A percentile compares a stretch with the other conserved stretches of the same genome.
Evolutionary conservation across 176 grass and related monocot species (phyloP).

Genomic region (Carex kokanica): DNA sequence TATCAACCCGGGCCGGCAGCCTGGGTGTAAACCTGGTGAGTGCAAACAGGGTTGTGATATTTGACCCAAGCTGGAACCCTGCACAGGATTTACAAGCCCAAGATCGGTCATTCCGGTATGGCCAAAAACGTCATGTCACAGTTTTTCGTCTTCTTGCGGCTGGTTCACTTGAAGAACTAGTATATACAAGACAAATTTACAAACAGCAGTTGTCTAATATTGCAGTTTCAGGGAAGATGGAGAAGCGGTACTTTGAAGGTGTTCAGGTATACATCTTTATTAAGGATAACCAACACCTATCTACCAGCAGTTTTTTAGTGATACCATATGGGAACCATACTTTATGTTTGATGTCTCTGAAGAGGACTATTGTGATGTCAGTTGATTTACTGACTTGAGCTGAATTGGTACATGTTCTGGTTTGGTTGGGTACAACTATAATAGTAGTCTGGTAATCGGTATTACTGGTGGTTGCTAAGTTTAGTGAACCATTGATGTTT

Average conservation of each 20-base stretch:
- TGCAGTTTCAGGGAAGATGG: constrained; percentile 93
- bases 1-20: constrained; percentile 89
- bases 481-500: background rate
- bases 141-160: constrained; percentile 92
- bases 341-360: background rate
- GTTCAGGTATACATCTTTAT: constrained; percentile 66
- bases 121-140: constrained; percentile 78
- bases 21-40: constrained; percentile 93
- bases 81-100: constrained; percentile 98
- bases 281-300: background rate
- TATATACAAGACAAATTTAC: constrained; percentile 95
- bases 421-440: background rate
- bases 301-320: constrained; percentile 5
- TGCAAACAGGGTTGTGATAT: constrained; percentile 95
- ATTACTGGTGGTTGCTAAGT: background rate
- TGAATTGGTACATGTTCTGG: background rate
- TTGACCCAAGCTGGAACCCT: constrained; percentile 98
- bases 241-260: constrained; percentile 92
- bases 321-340: constrained; percentile 7
- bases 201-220: constrained; percentile 95
- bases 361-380: background rate
- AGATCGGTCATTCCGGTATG: constrained; percentile 93
- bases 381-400: background rate
- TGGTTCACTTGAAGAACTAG: constrained; percentile 92
- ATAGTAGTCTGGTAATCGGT: background rate